Evolutionary conservation across 495 filamentous ascomycete species (phyloP).

Genomic region (Aspergillus incahuasiensis): DNA sequence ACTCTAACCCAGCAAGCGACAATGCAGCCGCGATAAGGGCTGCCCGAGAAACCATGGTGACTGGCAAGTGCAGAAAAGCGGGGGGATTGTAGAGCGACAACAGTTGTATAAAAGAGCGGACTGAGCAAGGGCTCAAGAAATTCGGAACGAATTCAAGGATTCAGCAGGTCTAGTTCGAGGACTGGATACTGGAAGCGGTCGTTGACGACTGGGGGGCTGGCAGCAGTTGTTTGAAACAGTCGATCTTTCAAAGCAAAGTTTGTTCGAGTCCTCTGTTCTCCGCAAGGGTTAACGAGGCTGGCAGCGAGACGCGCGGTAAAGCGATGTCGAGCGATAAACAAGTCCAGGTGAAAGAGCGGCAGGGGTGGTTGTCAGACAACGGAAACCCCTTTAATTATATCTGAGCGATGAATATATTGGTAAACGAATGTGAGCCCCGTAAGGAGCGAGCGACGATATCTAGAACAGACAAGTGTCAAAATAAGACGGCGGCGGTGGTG

Average conservation of each 20-base stretch:
- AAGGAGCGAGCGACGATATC: slow-evolving; percentile 40
- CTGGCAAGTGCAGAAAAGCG: slow-evolving; percentile 17
- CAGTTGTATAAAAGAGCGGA: slow-evolving; percentile 19
- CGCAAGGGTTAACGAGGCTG: slow-evolving; percentile 7
- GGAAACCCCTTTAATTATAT: slow-evolving; percentile 20
- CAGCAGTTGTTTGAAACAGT: not conserved
- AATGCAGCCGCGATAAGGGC: slow-evolving; percentile 29
- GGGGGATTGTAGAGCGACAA: slow-evolving; percentile 6
- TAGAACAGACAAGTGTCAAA: slow-evolving; percentile 17
- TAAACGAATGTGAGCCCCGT: slow-evolving; percentile 33
- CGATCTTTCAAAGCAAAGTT: not conserved
- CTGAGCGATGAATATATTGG: slow-evolving; percentile 14
- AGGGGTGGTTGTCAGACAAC: slow-evolving; percentile 26
- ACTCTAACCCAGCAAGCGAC: slow-evolving; percentile 33
- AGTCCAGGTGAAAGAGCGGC: slow-evolving; percentile 33
- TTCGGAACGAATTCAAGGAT: slow-evolving; percentile 3
- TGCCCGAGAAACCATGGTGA: slow-evolving; percentile 29
- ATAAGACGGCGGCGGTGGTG: slow-evolving; percentile 8
- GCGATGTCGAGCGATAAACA: slow-evolving; percentile 16
- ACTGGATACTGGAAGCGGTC: slow-evolving; percentile 7
- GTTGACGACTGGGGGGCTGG: slow-evolving; percentile 14
- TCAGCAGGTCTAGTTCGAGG: slow-evolving; percentile 8
- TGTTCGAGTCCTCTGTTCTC: slow-evolving; percentile 1
- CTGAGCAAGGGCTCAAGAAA: slow-evolving; percentile 22
- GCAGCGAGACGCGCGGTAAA: slow-evolving; percentile 8